Percentiles rank a stretch among this genome's conserved stretches.
phyloP scores from a whole-genome alignment of 2,329 filamentous ascomycete genomes.

The Pezicula neosporulosa region DNA sequence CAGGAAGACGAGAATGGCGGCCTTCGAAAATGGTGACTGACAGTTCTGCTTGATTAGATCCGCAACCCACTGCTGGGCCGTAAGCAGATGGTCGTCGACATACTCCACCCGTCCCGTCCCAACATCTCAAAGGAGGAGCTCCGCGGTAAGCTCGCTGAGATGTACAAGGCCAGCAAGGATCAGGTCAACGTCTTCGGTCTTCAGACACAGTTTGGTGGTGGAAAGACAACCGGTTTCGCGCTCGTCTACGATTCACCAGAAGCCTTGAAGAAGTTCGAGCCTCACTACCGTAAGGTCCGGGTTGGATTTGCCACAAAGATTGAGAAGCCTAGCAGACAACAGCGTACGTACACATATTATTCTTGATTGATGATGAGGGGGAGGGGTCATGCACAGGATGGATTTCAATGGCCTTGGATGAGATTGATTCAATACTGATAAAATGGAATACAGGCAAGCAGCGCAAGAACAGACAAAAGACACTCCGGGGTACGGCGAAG shows the following conservation, averaged over 20 bases:
- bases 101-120: conserved; percentile 97
- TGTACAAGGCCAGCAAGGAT: conserved; percentile 99
- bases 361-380: not conserved
- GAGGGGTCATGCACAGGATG: conserved; percentile 2
- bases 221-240: conserved; percentile 98
- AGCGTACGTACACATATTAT: conserved; percentile 70
- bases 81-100: conserved; percentile 99
- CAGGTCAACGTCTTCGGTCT: conserved; percentile 98
- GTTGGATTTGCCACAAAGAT: conserved; percentile 90
- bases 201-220: conserved; percentile 97
- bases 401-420: conserved; percentile 1
- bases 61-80: conserved; percentile 98
- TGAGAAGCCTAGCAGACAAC: conserved; percentile 97
- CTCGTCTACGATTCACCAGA: conserved; percentile 98
- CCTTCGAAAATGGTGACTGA: conserved; percentile 76
- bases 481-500: conserved; percentile 96
- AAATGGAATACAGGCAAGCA: conserved; percentile 78
- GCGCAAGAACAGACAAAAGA: conserved; percentile 99
- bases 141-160: conserved; percentile 85
- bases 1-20: conserved; percentile 76
- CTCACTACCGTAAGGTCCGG: conserved; percentile 92
- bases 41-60: conserved; percentile 99
- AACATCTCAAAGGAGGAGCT: conserved; percentile 99
- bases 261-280: conserved; percentile 99
- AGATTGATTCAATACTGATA: conserved; percentile 17